Evolutionary conservation across 2,329 filamentous ascomycete species (phyloP).

Genomic region (Fusarium newnesense): DNA sequence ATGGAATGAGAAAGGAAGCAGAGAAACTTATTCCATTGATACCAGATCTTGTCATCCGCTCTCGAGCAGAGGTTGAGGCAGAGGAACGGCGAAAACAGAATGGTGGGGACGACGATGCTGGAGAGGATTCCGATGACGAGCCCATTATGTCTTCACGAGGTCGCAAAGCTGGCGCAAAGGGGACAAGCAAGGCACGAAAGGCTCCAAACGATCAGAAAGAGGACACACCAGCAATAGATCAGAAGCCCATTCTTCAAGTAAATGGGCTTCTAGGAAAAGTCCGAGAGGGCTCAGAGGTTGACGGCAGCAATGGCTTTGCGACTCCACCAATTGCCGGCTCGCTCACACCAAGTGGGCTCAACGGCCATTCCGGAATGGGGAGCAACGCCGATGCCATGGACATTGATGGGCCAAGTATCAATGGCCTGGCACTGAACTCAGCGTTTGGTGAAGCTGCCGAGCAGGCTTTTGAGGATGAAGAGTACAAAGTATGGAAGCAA

Average conservation of each 20-base stretch:
- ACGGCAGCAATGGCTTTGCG: conserved; percentile 85
- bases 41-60: conserved; percentile 88
- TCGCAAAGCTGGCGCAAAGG: conserved; percentile 82
- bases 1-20: conserved; percentile 96
- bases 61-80: conserved; percentile 93
- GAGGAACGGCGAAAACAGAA: conserved; percentile 87
- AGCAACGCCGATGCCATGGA: conserved; percentile 90
- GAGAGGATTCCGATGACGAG: conserved; percentile 94
- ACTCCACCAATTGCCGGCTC: conserved; percentile 83
- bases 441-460: conserved; percentile 74
- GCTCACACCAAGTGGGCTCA: conserved; percentile 77
- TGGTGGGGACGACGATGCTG: conserved; percentile 82
- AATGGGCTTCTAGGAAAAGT: conserved; percentile 70
- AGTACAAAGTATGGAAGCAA: conserved; percentile 99
- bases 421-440: conserved; percentile 71
- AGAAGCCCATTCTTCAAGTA: conserved; percentile 76
- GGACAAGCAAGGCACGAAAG: conserved; percentile 81
- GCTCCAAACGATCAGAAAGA: conserved; percentile 79
- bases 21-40: conserved; percentile 96
- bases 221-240: conserved; percentile 79
- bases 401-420: conserved; percentile 79
- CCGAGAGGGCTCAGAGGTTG: conserved; percentile 81
- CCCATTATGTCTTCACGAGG: conserved; percentile 98
- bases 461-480: conserved; percentile 87
- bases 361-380: conserved; percentile 72